Conservation (phyloP, 2,329 filamentous ascomycete species). For the Trichoderma pleuroti region DNA sequence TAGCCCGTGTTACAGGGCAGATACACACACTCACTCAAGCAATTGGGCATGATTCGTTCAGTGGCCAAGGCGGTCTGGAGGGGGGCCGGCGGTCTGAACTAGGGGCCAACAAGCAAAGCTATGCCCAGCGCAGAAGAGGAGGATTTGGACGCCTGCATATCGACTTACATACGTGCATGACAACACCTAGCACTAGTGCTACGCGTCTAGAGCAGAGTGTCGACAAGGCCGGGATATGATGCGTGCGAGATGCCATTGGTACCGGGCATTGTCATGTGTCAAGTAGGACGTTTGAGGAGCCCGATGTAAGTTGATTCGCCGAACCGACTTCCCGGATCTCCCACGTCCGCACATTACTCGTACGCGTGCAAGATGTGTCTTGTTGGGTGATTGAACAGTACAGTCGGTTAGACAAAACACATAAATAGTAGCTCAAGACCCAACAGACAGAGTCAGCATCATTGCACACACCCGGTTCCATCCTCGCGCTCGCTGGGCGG, state of each 20-base stretch:
- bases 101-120: constrained; percentile 2
- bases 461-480: not conserved
- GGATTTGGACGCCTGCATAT: not conserved
- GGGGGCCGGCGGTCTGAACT: not conserved
- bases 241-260: not conserved
- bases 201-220: not conserved
- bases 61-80: not conserved
- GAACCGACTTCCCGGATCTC: not conserved
- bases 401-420: not conserved
- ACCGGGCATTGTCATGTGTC: not conserved
- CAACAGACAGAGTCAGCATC: not conserved
- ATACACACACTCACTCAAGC: not conserved
- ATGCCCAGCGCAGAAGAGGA: not conserved
- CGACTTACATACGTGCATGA: constrained; percentile 1
- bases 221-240: not conserved
- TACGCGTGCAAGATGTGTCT: not conserved
- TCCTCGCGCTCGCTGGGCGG: not conserved
- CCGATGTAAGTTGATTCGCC: not conserved
- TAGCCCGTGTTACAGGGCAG: not conserved
- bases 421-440: not conserved
- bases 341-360: not conserved
- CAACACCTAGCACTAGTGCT: not conserved
- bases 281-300: not conserved
- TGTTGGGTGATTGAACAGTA: not conserved
- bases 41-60: not conserved